These are phyloP conservation scores for Russula ochroleuca DNA, from an alignment of 768 basidiomycete species.

Conservation along the genomic window DNA sequence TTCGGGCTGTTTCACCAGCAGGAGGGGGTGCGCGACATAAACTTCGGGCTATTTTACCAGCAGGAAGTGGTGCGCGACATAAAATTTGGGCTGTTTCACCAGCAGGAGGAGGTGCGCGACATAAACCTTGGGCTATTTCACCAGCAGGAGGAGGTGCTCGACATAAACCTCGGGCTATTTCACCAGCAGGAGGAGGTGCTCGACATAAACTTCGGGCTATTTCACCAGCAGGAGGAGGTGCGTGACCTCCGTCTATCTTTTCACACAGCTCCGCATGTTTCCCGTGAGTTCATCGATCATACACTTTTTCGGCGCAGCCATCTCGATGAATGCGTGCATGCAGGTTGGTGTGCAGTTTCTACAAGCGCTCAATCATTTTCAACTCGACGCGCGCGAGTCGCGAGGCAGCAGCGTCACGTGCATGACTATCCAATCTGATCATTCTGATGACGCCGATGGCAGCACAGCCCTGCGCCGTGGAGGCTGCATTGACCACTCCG, in stretches of 20 bases:
- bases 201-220: conserved; percentile 83
- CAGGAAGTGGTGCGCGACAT: conserved; percentile 67
- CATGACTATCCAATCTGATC: no score
- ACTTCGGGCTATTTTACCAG: conserved; percentile 90
- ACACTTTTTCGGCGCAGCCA: conserved; percentile 11
- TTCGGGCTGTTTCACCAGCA: conserved; percentile 91
- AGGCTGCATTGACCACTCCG: no score
- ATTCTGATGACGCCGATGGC: no score
- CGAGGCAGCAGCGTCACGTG: conserved; percentile 28
- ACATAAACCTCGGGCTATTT: conserved; percentile 85
- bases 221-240: conserved; percentile 77
- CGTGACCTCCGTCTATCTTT: conserved; percentile 79
- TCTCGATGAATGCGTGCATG: background rate
- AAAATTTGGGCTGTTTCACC: conserved; percentile 92
- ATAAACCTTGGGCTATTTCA: conserved; percentile 91
- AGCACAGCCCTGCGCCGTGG: no score
- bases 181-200: conserved; percentile 77
- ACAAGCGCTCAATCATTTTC: conserved; percentile 80
- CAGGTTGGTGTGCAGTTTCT: conserved; percentile 79
- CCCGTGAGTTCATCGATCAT: conserved; percentile 49
- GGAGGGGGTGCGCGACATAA: conserved; percentile 67
- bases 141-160: conserved; percentile 69
- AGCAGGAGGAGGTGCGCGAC: conserved; percentile 68
- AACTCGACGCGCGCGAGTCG: conserved; percentile 83
- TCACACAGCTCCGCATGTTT: conserved; percentile 71